Evolutionary conservation across 192 early-diverging fungal species (phyloP).

Genomic region (Spizellomyces sp.): DNA sequence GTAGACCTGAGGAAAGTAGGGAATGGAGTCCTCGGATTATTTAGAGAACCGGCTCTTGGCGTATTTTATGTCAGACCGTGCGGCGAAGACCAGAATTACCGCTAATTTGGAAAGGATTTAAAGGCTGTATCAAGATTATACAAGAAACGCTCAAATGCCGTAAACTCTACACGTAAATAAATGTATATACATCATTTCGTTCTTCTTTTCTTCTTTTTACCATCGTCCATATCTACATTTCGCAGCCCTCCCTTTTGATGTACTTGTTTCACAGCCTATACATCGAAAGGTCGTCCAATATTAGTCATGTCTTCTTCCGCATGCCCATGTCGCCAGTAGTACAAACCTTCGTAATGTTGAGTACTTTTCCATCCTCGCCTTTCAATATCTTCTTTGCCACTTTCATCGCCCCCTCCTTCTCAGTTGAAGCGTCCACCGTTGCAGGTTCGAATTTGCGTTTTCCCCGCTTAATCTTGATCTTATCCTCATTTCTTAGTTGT

Average conservation of each 20-base stretch:
- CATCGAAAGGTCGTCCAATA: not conserved
- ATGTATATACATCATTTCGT: not conserved
- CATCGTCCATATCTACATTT: slow-evolving; percentile 19
- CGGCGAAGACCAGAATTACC: not conserved
- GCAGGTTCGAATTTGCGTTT: slow-evolving; percentile 51
- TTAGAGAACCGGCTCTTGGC: slow-evolving; percentile 9
- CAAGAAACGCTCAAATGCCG: no score
- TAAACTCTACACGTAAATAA: no score
- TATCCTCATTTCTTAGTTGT: slow-evolving; percentile 76
- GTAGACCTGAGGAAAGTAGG: slow-evolving; percentile 15
- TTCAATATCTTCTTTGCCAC: slow-evolving; percentile 45
- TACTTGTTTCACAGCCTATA: slow-evolving; percentile 27
- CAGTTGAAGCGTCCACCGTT: slow-evolving; percentile 28
- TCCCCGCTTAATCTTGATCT: slow-evolving; percentile 68
- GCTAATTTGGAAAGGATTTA: no score
- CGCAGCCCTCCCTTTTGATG: slow-evolving; percentile 22
- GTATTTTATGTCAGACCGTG: slow-evolving; percentile 12
- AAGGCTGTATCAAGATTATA: no score
- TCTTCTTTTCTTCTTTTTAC: slow-evolving; percentile 17
- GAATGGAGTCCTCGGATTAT: slow-evolving; percentile 12
- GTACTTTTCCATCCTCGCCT: slow-evolving; percentile 30
- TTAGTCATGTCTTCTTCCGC: not conserved
- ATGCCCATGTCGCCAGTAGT: not conserved
- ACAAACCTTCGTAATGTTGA: slow-evolving; percentile 44
- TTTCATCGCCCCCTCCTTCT: slow-evolving; percentile 35